These are phyloP conservation scores for Cercospora sp. DNA, from an alignment of 2,329 filamentous ascomycete species.

Conservation along the genomic window DNA sequence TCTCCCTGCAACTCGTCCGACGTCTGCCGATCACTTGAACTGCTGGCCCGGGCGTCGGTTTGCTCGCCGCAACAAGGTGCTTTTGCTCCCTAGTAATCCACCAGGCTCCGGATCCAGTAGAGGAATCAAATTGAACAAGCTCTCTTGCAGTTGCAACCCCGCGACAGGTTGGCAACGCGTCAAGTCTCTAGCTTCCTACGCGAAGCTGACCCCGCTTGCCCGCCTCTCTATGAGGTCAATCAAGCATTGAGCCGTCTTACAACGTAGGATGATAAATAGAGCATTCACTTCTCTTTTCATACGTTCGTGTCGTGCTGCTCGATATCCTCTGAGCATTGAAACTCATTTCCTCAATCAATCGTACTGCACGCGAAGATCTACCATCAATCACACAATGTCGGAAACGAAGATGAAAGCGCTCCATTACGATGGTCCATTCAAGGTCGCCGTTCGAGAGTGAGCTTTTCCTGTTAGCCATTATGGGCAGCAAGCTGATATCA, in stretches of 20 bases:
- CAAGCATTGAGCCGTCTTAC: constrained; percentile 3
- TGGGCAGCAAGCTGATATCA: constrained; percentile 20
- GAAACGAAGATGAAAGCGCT: constrained; percentile 58
- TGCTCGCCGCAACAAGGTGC: background rate
- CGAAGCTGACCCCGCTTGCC: constrained; percentile 8
- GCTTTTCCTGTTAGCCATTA: constrained; percentile 27
- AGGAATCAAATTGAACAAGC: background rate
- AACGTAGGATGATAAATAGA: background rate
- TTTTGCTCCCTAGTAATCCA: background rate
- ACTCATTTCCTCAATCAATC: background rate
- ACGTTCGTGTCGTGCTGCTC: background rate
- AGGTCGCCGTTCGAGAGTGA: constrained; percentile 59
- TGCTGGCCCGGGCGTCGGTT: background rate
- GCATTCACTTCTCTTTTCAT: background rate
- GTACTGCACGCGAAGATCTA: no score
- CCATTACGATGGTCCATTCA: constrained; percentile 62
- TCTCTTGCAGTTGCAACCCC: constrained; percentile 1
- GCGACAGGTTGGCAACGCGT: constrained; percentile 3
- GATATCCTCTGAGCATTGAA: background rate
- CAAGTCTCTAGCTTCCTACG: constrained; percentile 7
- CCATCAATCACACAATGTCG: background rate
- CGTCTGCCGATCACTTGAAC: background rate
- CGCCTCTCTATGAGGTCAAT: constrained; percentile 13
- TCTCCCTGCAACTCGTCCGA: background rate
- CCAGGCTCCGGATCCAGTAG: background rate